These are phyloP conservation scores for Xylaria sp. DNA, from an alignment of 495 filamentous ascomycete species.

Conservation along the genomic window DNA sequence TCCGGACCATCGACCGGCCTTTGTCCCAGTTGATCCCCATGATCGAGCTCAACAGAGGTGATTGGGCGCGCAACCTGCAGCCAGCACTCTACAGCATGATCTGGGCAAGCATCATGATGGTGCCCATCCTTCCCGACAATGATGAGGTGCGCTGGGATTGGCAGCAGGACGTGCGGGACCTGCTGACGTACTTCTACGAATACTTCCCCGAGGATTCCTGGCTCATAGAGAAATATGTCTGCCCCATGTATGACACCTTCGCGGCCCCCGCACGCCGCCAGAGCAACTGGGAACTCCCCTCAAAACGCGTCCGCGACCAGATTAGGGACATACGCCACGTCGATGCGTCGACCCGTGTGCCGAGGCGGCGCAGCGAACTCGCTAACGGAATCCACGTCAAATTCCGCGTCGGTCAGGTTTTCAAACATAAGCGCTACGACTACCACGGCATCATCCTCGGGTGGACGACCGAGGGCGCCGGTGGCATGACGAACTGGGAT, in stretches of 20 bases:
- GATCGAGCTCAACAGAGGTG: slow-evolving; percentile 45
- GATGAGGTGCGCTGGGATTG: slow-evolving; percentile 47
- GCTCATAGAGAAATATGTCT: slow-evolving; percentile 69
- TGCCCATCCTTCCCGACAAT: slow-evolving; percentile 45
- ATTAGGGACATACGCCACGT: slow-evolving; percentile 39
- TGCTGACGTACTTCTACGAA: slow-evolving; percentile 71
- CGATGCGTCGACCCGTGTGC: slow-evolving; percentile 32
- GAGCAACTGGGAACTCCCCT: slow-evolving; percentile 41
- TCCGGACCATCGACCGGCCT: slow-evolving; percentile 42
- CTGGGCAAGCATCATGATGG: slow-evolving; percentile 76
- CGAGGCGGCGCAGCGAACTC: slow-evolving; percentile 40
- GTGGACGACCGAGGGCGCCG: slow-evolving; percentile 68
- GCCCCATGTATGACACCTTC: slow-evolving; percentile 60
- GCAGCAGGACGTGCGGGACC: slow-evolving; percentile 60
- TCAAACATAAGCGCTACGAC: slow-evolving; percentile 79
- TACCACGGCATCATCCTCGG: slow-evolving; percentile 85
- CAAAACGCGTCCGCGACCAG: slow-evolving; percentile 40
- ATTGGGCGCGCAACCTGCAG: slow-evolving; percentile 62
- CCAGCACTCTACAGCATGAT: slow-evolving; percentile 76
- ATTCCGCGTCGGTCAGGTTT: slow-evolving; percentile 83
- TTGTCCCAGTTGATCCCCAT: slow-evolving; percentile 40
- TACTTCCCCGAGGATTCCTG: slow-evolving; percentile 73
- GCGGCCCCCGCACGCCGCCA: slow-evolving; percentile 33
- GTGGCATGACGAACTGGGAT: slow-evolving; percentile 37
- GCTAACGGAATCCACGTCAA: slow-evolving; percentile 35